These are phyloP conservation scores for Magnaporthiopsis rhizophila DNA, from an alignment of 2,329 filamentous ascomycete species.

Conservation along the genomic window DNA sequence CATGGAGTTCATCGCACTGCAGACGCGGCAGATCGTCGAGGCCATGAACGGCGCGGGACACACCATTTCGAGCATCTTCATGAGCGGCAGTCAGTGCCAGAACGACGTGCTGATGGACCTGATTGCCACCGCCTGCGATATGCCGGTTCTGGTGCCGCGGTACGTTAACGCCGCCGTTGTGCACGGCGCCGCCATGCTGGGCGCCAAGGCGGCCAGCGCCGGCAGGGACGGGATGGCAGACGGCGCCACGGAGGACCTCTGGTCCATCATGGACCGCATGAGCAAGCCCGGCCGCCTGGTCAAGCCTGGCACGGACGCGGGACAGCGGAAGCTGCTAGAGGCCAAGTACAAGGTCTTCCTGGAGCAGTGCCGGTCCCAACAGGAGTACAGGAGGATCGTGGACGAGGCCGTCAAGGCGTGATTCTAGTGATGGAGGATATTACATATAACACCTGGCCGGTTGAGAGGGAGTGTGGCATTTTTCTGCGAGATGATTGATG, in stretches of 20 bases:
- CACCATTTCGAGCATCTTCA: slow-evolving; percentile 86
- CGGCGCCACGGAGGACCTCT: slow-evolving; percentile 77
- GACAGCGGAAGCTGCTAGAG: slow-evolving; percentile 71
- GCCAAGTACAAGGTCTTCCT: slow-evolving; percentile 96
- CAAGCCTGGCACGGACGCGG: slow-evolving; percentile 60
- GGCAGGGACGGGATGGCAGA: slow-evolving; percentile 40
- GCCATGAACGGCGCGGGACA: slow-evolving; percentile 90
- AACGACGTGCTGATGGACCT: slow-evolving; percentile 88
- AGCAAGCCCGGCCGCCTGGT: slow-evolving; percentile 87
- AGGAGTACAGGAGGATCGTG: slow-evolving; percentile 69
- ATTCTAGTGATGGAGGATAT: not conserved
- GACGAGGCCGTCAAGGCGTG: slow-evolving; percentile 49
- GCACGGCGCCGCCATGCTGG: slow-evolving; percentile 96
- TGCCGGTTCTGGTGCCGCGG: slow-evolving; percentile 87
- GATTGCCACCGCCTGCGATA: slow-evolving; percentile 80
- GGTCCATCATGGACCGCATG: slow-evolving; percentile 97
- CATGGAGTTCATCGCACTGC: slow-evolving; percentile 96
- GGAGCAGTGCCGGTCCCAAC: slow-evolving; percentile 82
- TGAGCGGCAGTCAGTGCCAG: slow-evolving; percentile 97
- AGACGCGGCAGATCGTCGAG: slow-evolving; percentile 91
- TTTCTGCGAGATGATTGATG: not conserved
- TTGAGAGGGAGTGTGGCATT: not conserved
- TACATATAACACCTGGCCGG: no score
- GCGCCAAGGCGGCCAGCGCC: slow-evolving; percentile 89
- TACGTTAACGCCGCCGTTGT: slow-evolving; percentile 96